phyloP scores from a whole-genome alignment of 139 green algal genomes.

The Micractinium conductrix region DNA sequence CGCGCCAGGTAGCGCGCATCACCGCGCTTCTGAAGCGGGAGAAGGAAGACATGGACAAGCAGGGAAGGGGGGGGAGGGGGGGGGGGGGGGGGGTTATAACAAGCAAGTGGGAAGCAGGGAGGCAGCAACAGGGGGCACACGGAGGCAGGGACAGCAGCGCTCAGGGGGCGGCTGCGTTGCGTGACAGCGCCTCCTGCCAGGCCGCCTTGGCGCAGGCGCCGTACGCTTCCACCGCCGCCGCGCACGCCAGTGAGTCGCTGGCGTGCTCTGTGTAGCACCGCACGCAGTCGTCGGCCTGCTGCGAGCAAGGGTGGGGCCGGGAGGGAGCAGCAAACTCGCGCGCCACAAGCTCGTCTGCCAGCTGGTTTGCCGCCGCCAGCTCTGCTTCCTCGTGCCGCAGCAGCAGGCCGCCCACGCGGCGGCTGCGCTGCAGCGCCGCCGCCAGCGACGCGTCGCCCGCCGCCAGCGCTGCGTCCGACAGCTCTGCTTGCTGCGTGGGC shows the following conservation, averaged over 20 bases:
- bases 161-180: constrained; percentile 1
- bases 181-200: constrained; percentile 9
- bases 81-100: too few species aligned
- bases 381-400: constrained; percentile 60
- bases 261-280: constrained; percentile 36
- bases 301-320: constrained; percentile 1
- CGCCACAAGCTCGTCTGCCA: constrained; percentile 53
- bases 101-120: too few species aligned
- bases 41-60: too few species aligned
- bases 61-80: too few species aligned
- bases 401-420: constrained; percentile 53
- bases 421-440: constrained; percentile 41
- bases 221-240: constrained; percentile 34
- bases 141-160: too few species aligned
- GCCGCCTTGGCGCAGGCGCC: constrained; percentile 28
- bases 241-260: constrained; percentile 33
- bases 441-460: constrained; percentile 24
- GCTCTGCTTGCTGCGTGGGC: too few species aligned
- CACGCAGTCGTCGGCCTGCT: constrained; percentile 22
- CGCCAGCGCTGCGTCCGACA: background rate
- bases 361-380: constrained; percentile 39
- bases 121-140: too few species aligned
- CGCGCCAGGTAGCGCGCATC: too few species aligned
- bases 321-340: constrained; percentile 44
- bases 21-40: too few species aligned